Evolutionary conservation across 2,329 filamentous ascomycete genomes (phyloP), one percentile per base, ranked within the genome.

Genomic region (Rhexocercosporidium sp.): DNA sequence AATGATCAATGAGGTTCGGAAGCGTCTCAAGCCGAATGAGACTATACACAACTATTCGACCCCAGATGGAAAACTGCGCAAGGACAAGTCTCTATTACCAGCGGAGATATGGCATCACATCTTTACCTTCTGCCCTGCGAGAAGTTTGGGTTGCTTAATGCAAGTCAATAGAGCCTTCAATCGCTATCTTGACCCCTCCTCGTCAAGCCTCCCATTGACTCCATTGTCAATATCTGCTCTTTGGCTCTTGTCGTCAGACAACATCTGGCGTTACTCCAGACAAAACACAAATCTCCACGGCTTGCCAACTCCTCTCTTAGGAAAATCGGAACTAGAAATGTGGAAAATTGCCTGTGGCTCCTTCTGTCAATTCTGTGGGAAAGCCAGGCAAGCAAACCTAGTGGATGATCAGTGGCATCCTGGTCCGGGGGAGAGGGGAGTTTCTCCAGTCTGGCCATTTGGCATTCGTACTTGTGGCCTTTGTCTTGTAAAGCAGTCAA

Each of bases 391-490:
- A 69, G 62, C 66, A 69, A 68, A 46, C 71, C 70, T 54, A 49
- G 70, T 63, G 68, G 75, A 66, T 68, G 81, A 80, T 75, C 80
- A 82, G 59, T 89, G 84, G 82, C 85, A 85, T 74, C 81, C 83
- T 67, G 90, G 91, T 16, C 90, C 90, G 47, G 90, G 89, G 59
- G 73, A 80, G 62, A 81, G 85, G 71, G 86, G 86, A 34, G 84
- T 92, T 67, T 83, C 86, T 47, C 82, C 87, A 49, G 82, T 94
- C 49, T 96, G 92, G 88, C 84, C 90, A 4, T 94, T 95, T 78
- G 86, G 82, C 61, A 81, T 91, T 63, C 85, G 87, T 67, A 82
- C 85, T 41, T 96, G 93, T 77, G 88, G 87, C 25, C 73, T 79
- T 37, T 96, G 93, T 78, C 81, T 96, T 27, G 75, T 84, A 68